Base-by-base conservation (phyloP, 2,329 filamentous ascomycete species). In the Dactylellina haptotyla region DNA sequence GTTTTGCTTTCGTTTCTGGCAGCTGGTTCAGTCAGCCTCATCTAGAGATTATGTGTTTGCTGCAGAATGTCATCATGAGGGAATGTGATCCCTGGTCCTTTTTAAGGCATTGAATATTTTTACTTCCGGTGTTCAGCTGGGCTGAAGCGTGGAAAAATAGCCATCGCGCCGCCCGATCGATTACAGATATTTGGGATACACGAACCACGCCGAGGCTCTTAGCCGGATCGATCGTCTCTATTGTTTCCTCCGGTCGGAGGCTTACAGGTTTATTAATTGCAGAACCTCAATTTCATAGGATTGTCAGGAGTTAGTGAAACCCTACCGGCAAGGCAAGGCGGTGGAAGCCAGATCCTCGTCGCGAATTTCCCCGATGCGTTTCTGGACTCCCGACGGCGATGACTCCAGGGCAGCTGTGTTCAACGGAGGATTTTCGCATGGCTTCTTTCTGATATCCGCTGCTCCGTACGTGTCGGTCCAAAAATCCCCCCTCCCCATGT, bases 31-130 rank as follows among this genome's bases (percentile, higher is more conserved):
- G 62, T 58, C 64, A 69, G 64, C 64, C 64, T 62, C 64, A 61
- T 61, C 32, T n/a, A 53, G 26, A n/a, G 41, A 10, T 10, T 50
- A 25, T 46, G 45, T 46, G 39, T 54, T 20, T 45, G 39, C 61
- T 73, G 69, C 69, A 66, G 48, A 54, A 73, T 73, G 61, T 73
- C 69, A 73, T 73, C 69, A 73, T 73, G 69, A 57, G 18, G 20
- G 61, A 54, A 62, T 62, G 61, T 73, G 69, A 73, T 62, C 69
- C 54, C 30, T 65, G 53, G 18, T 43, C 48, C 4, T 28, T 32
- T 54, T 53, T 12, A 53, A 10, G n/a, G 39, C 4, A 34, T 34
- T 34, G 4, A 14, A 26, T 50, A 14, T 8, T 50, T 9, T 10
- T 50, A 8, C n/a, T 28, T 28, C 5, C 5, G 50, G 28, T 43